These are phyloP conservation scores for Fraxinus americana DNA, from an alignment of 257 asterid species.

Conservation along the genomic window DNA sequence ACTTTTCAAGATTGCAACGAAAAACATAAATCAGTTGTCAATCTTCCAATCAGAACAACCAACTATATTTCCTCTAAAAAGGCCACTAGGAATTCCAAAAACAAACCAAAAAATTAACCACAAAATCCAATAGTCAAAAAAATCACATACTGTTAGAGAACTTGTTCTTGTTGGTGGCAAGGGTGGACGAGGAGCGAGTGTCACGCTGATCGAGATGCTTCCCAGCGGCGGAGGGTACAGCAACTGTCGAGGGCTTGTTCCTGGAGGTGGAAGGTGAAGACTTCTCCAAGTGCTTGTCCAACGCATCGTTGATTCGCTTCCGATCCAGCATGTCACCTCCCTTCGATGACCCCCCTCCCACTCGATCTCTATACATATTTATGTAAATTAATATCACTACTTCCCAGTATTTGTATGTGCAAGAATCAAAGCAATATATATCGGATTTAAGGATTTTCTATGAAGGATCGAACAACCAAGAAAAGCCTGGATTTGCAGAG, in stretches of 20 bases:
- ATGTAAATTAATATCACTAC: neutral
- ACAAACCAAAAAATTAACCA: constrained; percentile 6
- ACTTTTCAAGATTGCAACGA: neutral
- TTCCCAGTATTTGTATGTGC: neutral
- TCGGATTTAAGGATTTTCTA: neutral
- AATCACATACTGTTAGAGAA: constrained; percentile 41
- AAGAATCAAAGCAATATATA: neutral
- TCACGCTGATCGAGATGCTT: constrained; percentile 44
- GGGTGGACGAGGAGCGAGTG: constrained; percentile 40
- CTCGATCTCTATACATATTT: constrained; percentile 61
- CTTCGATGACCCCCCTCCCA: constrained; percentile 48
- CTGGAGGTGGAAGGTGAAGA: constrained; percentile 58
- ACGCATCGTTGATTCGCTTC: constrained; percentile 60
- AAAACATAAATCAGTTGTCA: neutral
- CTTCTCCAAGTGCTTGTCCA: constrained; percentile 59
- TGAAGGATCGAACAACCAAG: neutral
- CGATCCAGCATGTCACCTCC: constrained; percentile 57
- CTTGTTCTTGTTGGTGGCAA: constrained; percentile 37
- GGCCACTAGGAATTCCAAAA: neutral
- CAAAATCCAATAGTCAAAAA: neutral
- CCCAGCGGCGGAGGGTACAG: constrained; percentile 41
- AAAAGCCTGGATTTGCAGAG: neutral
- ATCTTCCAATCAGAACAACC: neutral
- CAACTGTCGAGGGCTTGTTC: constrained; percentile 39
- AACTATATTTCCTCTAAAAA: neutral